Conservation (phyloP, 1,284 basidiomycete genomes). For the Hymenochaete sp. region DNA sequence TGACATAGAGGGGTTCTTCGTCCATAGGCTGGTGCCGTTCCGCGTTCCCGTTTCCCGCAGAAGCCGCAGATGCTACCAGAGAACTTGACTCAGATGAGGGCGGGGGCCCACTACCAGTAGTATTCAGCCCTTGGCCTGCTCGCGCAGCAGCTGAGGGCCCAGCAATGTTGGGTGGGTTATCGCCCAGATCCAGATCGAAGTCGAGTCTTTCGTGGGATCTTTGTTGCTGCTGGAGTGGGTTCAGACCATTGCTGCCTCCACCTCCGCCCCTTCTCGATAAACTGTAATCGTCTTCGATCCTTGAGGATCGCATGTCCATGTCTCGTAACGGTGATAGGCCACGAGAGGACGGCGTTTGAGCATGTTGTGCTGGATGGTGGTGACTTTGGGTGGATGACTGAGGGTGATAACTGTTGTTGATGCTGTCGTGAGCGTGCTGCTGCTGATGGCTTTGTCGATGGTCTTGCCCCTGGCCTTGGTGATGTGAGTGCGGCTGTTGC, state of each 20-base stretch:
- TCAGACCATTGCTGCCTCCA: no score
- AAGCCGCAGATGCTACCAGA: not conserved
- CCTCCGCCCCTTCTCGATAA: no score
- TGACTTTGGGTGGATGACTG: conserved; percentile 23
- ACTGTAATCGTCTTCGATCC: conserved; percentile 6
- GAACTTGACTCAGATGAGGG: not conserved
- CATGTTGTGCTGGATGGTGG: conserved; percentile 19
- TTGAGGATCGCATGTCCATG: conserved; percentile 3
- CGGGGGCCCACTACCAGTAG: conserved; percentile 5
- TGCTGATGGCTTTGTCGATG: conserved; percentile 5
- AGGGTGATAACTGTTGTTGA: conserved; percentile 24
- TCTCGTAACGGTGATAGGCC: conserved; percentile 7
- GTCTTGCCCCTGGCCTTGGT: conserved; percentile 7
- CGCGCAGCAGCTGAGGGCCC: not conserved
- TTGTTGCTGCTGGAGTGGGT: conserved; percentile 8
- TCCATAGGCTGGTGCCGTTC: conserved; percentile 43
- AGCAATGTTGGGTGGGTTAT: not conserved
- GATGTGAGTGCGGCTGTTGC: conserved; percentile 2
- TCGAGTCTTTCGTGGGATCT: conserved; percentile 5
- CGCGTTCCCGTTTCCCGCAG: not conserved
- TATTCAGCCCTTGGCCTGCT: not conserved
- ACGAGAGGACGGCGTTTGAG: conserved; percentile 16
- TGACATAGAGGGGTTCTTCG: conserved; percentile 94
- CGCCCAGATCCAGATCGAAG: conserved; percentile 6
- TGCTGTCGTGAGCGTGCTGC: conserved; percentile 18